phyloP scores from a whole-genome alignment of 306 rosid genomes.

The Sicyos edulis region DNA sequence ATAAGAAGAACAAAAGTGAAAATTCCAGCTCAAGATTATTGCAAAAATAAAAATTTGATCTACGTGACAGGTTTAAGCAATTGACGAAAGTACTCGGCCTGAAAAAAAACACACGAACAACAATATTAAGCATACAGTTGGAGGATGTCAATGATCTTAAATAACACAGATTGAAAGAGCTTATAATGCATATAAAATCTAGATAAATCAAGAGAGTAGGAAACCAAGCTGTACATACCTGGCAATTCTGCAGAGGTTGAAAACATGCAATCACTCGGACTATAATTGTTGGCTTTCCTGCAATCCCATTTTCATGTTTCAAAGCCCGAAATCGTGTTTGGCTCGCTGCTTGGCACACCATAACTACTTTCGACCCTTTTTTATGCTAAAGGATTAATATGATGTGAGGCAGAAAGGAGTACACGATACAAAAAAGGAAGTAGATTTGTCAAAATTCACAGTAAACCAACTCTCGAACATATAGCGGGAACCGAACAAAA shows the following conservation, averaged over 20 bases:
- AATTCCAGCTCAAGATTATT: slow-evolving; percentile 35
- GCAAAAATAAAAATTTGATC: slow-evolving; percentile 20
- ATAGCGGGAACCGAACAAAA: too few relatives aligned
- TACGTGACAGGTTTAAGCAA: slow-evolving; percentile 98
- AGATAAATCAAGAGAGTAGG: not conserved
- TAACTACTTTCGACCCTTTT: slow-evolving; percentile 70
- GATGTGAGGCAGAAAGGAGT: slow-evolving; percentile 27
- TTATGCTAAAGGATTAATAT: slow-evolving; percentile 17
- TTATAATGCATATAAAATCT: not conserved
- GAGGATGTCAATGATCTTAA: not conserved
- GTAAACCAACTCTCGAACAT: not conserved
- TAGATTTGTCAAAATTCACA: not conserved
- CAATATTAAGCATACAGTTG: slow-evolving; percentile 19
- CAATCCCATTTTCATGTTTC: slow-evolving; percentile 88
- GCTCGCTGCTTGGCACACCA: slow-evolving; percentile 99
- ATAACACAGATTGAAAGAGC: not conserved
- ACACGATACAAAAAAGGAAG: slow-evolving; percentile 10
- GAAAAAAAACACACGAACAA: slow-evolving; percentile 22
- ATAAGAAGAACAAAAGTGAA: slow-evolving; percentile 35
- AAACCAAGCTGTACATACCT: slow-evolving; percentile 41
- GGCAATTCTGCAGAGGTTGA: slow-evolving; percentile 94
- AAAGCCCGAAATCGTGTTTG: slow-evolving; percentile 97
- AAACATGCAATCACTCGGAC: slow-evolving; percentile 92
- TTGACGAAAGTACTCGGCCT: slow-evolving; percentile 99
- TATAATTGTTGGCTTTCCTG: slow-evolving; percentile 75